Evolutionary conservation across 352 stramenopile genomes (phyloP), one percentile per base, ranked within the genome.

Genomic region (Globisporangium orthogonon): DNA sequence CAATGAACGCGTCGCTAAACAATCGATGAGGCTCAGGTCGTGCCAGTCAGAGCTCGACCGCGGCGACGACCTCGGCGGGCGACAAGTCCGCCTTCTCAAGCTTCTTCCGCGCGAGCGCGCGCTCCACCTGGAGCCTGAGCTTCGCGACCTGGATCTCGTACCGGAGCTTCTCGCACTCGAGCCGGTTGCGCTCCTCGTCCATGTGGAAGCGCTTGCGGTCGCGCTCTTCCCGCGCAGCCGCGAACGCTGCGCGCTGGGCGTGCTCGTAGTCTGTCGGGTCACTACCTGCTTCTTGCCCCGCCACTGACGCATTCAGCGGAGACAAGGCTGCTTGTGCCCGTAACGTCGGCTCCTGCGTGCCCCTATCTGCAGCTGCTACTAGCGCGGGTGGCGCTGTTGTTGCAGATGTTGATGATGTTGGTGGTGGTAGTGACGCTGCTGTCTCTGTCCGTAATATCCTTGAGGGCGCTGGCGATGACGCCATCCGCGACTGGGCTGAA

Each of bases 91-190:
- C 73, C n/a, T 78, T 73, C 23, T 77, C 56, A 29, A 88, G 67
- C 56, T 71, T 72, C 65, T 83, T 73, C 13, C 73, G 67, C 10
- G 80, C 76, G 17, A 88, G 61, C 6, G 65, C 78, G 41, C 65
- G 70, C 47, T 88, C 73, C 23, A 87, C 74, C 1, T 62, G 63
- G 28, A 90, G 66, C 56, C 78, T 61, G 33, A 89, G 57, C 29
- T 75, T 73, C 18, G 72, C 69, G 28, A 65, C 54, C 49, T 91
- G 70, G 10, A 91, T 58, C 51, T 90, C 74, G 46, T 73, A 77
- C 11, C 69, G 72, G 17, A 90, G 65, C 56, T 83, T 87, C 47
- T 83, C 74, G 49, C 77, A 86, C 66, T 88, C 78, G 54, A 91
- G 69, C 28, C 67, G 63, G 56, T 69, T 63, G 55, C 72, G 73